Percentiles rank a stretch among this genome's conserved stretches.
Evolutionary conservation across 1,284 basidiomycete genomes (phyloP).

Genomic region (Leccinum griseonigrum): DNA sequence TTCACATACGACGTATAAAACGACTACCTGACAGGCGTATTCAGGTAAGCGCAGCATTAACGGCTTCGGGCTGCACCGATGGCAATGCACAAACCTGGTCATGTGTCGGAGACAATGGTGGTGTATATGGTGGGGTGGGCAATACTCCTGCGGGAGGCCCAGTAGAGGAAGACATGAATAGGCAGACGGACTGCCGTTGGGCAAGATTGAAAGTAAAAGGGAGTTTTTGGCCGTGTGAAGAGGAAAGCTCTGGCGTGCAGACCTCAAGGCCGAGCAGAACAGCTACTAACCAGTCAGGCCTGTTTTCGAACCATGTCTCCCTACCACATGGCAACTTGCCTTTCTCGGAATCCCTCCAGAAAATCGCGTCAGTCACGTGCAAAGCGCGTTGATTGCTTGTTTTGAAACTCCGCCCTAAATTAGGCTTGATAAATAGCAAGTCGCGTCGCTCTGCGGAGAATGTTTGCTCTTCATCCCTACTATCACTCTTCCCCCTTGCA

Average conservation of each 20-base stretch:
- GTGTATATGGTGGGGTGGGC: slow-evolving; percentile 22
- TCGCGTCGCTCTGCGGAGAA: slow-evolving; percentile 18
- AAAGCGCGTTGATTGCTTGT: slow-evolving; percentile 31
- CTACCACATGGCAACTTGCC: slow-evolving; percentile 15
- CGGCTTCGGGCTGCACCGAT: slow-evolving; percentile 12
- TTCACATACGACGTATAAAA: slow-evolving; percentile 69
- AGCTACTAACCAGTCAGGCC: slow-evolving; percentile 2
- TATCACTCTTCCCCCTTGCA: slow-evolving; percentile 4
- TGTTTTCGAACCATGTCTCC: slow-evolving; percentile 15
- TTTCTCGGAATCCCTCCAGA: slow-evolving; percentile 14
- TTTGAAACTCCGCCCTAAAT: slow-evolving; percentile 34
- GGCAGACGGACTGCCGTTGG: slow-evolving; percentile 26
- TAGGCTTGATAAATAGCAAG: slow-evolving; percentile 28
- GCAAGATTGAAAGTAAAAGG: slow-evolving; percentile 6
- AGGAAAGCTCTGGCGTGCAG: slow-evolving; percentile 29
- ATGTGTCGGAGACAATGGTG: slow-evolving; percentile 36
- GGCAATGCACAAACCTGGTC: slow-evolving; percentile 40
- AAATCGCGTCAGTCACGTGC: slow-evolving; percentile 34
- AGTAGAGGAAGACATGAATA: slow-evolving; percentile 32
- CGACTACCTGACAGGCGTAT: slow-evolving; percentile 46
- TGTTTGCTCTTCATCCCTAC: slow-evolving; percentile 7
- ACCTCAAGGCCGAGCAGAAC: slow-evolving; percentile 29
- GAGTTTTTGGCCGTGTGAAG: slow-evolving; percentile 9
- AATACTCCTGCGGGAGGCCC: slow-evolving; percentile 34
- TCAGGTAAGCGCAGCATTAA: slow-evolving; percentile 27